Percentiles rank a stretch among this genome's conserved stretches.
Conservation (phyloP, 2,329 filamentous ascomycete species). For the Trichoderma aggressivum region DNA sequence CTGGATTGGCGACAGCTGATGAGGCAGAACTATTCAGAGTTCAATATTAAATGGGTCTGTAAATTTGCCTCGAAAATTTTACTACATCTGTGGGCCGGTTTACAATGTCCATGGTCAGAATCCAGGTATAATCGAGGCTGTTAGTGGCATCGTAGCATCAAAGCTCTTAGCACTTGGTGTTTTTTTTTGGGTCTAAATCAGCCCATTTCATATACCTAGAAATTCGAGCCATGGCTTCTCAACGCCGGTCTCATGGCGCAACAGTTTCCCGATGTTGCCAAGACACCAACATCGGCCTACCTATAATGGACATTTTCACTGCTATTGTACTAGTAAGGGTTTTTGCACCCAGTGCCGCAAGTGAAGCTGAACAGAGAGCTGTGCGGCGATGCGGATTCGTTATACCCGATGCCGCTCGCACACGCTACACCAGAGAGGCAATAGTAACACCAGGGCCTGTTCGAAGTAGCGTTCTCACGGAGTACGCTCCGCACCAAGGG, state of each 20-base stretch:
- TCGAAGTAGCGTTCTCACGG: background rate
- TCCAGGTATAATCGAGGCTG: background rate
- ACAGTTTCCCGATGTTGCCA: background rate
- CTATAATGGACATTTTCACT: background rate
- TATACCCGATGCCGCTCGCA: constrained; percentile 9
- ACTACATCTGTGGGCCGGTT: background rate
- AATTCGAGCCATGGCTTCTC: background rate
- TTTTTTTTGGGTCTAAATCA: background rate
- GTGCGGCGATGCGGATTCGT: background rate
- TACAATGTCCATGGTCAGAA: background rate
- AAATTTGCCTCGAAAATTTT: background rate
- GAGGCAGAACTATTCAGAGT: fast-evolving
- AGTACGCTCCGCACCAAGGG: background rate
- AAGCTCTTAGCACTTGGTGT: background rate
- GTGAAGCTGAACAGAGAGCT: background rate
- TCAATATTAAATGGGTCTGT: background rate
- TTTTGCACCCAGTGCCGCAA: background rate
- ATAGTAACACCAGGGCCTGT: background rate
- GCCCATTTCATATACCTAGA: background rate
- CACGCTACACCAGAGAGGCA: background rate
- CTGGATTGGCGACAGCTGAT: background rate
- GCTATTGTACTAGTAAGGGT: background rate
- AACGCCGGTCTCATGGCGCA: background rate
- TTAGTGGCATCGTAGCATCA: background rate
- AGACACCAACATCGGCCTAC: background rate